Conservation (phyloP, 1,284 basidiomycete species). For the Cryptococcus floricola region DNA sequence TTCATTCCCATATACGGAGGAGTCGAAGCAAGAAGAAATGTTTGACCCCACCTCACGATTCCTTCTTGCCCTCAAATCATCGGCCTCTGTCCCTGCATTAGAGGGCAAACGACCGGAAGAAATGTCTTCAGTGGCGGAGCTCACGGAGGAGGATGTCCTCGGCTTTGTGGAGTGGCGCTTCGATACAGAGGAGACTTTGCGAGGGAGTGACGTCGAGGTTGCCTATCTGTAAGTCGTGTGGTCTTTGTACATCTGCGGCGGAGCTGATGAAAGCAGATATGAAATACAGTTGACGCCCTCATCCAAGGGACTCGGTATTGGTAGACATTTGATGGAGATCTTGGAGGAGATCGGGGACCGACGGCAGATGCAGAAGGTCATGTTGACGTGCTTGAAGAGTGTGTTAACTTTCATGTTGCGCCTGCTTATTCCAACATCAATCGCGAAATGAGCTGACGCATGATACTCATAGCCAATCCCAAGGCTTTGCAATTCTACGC, state of each 20-base stretch:
- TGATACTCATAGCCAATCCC: too few species aligned
- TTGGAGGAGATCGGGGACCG: constrained; percentile 33
- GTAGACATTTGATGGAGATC: constrained; percentile 26
- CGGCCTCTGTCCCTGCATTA: not conserved
- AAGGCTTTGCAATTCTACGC: constrained; percentile 32
- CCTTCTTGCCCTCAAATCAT: constrained; percentile 18
- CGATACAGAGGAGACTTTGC: constrained; percentile 45
- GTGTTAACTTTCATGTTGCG: constrained; percentile 5
- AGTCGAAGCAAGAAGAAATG: constrained; percentile 39
- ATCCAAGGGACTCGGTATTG: constrained; percentile 29
- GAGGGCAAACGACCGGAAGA: not conserved
- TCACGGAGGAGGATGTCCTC: constrained; percentile 19
- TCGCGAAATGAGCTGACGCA: too few species aligned
- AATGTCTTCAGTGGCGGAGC: not conserved
- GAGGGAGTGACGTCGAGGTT: constrained; percentile 34
- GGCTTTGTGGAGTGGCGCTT: constrained; percentile 47
- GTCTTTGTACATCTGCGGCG: not conserved
- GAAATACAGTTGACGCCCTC: constrained; percentile 36
- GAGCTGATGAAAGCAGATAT: constrained; percentile 27
- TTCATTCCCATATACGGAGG: constrained; percentile 25
- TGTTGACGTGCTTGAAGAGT: constrained; percentile 47
- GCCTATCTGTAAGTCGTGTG: constrained; percentile 37
- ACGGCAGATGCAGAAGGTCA: constrained; percentile 40
- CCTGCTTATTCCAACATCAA: too few species aligned
- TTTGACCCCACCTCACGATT: constrained; percentile 39